Evolutionary conservation across 495 filamentous ascomycete genomes (phyloP), one percentile per base, ranked within the genome.

Genomic region (Xylaria flabelliformis): DNA sequence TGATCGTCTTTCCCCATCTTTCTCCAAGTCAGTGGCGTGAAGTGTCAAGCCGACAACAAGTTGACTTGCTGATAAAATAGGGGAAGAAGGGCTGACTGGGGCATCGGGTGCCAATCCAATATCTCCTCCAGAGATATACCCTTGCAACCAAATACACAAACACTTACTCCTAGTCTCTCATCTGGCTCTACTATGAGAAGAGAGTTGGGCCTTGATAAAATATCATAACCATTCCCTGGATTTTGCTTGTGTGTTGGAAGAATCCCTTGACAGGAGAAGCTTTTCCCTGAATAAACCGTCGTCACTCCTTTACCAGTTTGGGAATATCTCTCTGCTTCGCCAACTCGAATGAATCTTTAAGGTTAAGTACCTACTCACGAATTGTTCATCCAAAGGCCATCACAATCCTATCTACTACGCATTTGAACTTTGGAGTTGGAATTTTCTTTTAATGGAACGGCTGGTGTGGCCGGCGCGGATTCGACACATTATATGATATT

Each of bases 11-110:
- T 62, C 58, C 19, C 68, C 56, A 63, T 64, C 65, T 42, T 63
- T 64, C 69, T 53, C 46, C 36, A 53, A n/a, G 15, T 71, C 55
- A 19, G 53, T 32, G 53, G 53, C 48, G 51, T 61, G 53, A 61
- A 70, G 55, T 62, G 67, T 70, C 67, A 70, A 64, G 61, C 26
- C 46, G 61, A 71, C 61, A 24, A 63, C 32, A 24, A 71, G 69
- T 36, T 19, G 26, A 64, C 62, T 64, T 61, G 48, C 59, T 71
- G 39, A 42, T 29, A 46, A 53, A 64, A 71, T 61, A 55, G 59
- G 55, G 69, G 58, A 62, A 63, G 68, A 42, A 15, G 39, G n/a
- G 34, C 10, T 48, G 61, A 59, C 50, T 26, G 41, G 70, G 62
- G 39, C 70, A n/a, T 67, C 42, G 53, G 62, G 34, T 61, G 62